These are phyloP conservation scores for Coemansia sp. DNA, from an alignment of 192 early-diverging fungal genomes.

Conservation along the genomic window DNA sequence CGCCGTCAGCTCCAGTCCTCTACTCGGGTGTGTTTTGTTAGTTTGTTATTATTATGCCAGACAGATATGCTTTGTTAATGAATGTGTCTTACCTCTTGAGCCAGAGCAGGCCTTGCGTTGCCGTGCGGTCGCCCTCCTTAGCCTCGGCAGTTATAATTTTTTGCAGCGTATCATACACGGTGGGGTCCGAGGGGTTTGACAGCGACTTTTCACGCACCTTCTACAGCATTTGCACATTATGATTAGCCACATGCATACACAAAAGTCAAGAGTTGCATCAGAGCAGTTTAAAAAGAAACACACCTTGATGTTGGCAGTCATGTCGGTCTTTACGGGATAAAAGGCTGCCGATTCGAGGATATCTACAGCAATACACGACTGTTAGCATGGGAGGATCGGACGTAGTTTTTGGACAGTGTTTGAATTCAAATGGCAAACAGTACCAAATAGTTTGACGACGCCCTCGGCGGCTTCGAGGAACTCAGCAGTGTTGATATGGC, in stretches of 20 bases:
- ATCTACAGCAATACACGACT: slow-evolving; percentile 16
- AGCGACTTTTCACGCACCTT: slow-evolving; percentile 65
- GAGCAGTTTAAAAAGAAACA: too few relatives aligned
- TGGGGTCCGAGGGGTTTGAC: slow-evolving; percentile 57
- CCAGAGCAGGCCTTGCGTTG: slow-evolving; percentile 92
- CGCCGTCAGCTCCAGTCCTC: slow-evolving; percentile 74
- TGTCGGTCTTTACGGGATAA: slow-evolving; percentile 83
- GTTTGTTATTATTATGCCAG: not conserved
- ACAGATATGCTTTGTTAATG: not conserved
- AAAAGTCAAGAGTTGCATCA: slow-evolving; percentile 7
- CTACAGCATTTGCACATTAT: not conserved
- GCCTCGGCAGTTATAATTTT: slow-evolving; percentile 73
- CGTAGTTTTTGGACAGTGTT: too few relatives aligned
- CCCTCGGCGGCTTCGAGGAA: slow-evolving; percentile 80
- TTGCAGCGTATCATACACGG: slow-evolving; percentile 73
- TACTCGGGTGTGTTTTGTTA: not conserved
- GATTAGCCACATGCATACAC: not conserved
- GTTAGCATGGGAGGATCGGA: not conserved
- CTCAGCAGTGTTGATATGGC: slow-evolving; percentile 64
- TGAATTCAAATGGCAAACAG: not conserved
- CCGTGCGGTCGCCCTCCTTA: slow-evolving; percentile 76
- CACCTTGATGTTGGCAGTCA: slow-evolving; percentile 82
- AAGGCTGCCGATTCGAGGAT: slow-evolving; percentile 73
- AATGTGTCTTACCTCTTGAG: slow-evolving; percentile 59
- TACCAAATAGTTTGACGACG: slow-evolving; percentile 63